These are phyloP conservation scores for Teunomyces lycoperdinae DNA, from an alignment of 805 yeast species.

Conservation along the genomic window DNA sequence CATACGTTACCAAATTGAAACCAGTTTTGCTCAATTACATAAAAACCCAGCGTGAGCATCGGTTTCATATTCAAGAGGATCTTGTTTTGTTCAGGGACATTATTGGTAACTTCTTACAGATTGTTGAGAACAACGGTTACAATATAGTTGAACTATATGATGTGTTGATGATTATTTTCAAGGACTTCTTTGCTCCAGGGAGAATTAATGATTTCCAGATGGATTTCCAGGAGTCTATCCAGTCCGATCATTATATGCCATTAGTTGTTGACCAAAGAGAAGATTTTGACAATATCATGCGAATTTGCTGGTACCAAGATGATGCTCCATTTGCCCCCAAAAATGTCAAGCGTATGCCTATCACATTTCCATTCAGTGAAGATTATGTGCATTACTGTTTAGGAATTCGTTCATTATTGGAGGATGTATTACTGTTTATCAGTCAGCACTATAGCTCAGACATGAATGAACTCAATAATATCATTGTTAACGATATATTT, in stretches of 20 bases:
- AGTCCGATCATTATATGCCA: constrained; percentile 88
- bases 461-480: constrained; percentile 54
- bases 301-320: constrained; percentile 67
- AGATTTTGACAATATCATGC: constrained; percentile 61
- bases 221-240: constrained; percentile 61
- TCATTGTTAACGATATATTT: constrained; percentile 56
- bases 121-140: constrained; percentile 71
- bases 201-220: constrained; percentile 53
- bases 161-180: constrained; percentile 56
- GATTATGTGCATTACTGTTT: constrained; percentile 86
- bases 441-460: constrained; percentile 63
- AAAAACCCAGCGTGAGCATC: constrained; percentile 24
- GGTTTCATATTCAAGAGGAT: constrained; percentile 33
- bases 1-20: constrained; percentile 54
- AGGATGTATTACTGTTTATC: constrained; percentile 61
- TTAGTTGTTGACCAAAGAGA: constrained; percentile 59
- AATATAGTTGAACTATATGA: constrained; percentile 59
- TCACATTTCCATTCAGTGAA: constrained; percentile 77
- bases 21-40: constrained; percentile 54
- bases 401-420: constrained; percentile 62
- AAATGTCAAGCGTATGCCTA: constrained; percentile 52
- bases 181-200: constrained; percentile 54
- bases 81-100: constrained; percentile 56
- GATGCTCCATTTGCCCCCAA: constrained; percentile 45
- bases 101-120: constrained; percentile 69